A percentile compares a stretch with the other conserved stretches of the same genome.
These are phyloP conservation scores for Phytophthora pini DNA, from an alignment of 352 stramenopile genomes.

Conservation along the genomic window DNA sequence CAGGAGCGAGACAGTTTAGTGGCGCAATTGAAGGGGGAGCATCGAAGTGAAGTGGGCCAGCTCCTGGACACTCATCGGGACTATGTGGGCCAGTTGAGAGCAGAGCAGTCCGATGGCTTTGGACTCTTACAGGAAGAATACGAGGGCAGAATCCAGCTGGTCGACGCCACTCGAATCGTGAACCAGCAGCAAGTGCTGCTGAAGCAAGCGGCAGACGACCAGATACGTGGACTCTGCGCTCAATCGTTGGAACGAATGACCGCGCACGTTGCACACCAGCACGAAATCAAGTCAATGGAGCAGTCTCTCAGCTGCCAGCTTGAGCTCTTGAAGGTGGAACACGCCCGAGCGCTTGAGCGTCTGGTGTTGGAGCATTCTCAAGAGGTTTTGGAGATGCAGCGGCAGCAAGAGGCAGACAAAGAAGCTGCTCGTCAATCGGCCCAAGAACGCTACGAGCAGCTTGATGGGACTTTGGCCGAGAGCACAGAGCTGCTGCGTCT, in stretches of 20 bases:
- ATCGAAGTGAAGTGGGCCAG: too few relatives aligned
- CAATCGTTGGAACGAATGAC: constrained; percentile 28
- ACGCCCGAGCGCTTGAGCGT: constrained; percentile 1
- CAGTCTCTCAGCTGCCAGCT: not conserved
- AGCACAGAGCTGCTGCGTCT: constrained; percentile 27
- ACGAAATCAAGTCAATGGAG: constrained; percentile 20
- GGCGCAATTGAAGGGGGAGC: too few relatives aligned
- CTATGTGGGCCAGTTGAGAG: too few relatives aligned
- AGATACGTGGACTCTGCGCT: constrained; percentile 21
- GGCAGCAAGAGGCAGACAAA: constrained; percentile 5
- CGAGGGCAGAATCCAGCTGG: not conserved
- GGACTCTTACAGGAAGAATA: not conserved
- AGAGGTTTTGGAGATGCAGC: not conserved
- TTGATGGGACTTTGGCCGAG: constrained; percentile 21
- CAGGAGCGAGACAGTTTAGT: too few relatives aligned
- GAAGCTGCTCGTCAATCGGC: constrained; percentile 1
- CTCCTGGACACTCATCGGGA: too few relatives aligned
- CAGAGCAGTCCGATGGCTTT: too few relatives aligned
- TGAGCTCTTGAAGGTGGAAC: constrained; percentile 2
- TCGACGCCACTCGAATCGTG: not conserved
- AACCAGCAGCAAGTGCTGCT: not conserved
- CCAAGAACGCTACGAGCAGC: constrained; percentile 3
- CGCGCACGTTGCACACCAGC: constrained; percentile 13
- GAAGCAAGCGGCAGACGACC: constrained; percentile 24
- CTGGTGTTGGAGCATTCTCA: constrained; percentile 6